Evolutionary conservation across 805 yeast species (phyloP).

Genomic region (Candida silvatica): DNA sequence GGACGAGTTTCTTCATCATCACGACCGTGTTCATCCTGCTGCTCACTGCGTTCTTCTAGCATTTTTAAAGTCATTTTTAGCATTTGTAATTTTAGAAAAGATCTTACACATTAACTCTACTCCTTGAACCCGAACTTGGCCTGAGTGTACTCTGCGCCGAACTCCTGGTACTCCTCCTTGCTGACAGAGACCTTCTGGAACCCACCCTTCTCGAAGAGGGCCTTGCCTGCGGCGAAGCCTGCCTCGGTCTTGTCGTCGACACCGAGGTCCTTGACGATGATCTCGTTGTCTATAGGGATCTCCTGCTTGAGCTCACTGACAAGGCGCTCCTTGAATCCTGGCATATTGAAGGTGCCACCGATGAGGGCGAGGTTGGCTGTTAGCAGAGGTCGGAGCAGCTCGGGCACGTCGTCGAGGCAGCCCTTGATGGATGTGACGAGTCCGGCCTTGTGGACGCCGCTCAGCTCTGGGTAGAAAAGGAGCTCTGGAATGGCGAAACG

Average conservation of each 20-base stretch:
- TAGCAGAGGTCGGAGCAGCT: constrained; percentile 61
- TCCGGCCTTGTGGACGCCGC: constrained; percentile 74
- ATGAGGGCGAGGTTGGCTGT: constrained; percentile 70
- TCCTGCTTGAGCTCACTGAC: constrained; percentile 54
- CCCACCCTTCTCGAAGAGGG: constrained; percentile 36
- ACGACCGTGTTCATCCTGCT: constrained; percentile 37
- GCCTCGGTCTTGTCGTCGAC: constrained; percentile 31
- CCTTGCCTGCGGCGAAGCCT: constrained; percentile 48
- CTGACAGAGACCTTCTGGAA: constrained; percentile 51
- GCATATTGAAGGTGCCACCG: constrained; percentile 76
- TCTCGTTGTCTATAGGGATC: constrained; percentile 64
- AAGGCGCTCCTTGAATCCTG: constrained; percentile 59
- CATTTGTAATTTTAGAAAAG: neutral
- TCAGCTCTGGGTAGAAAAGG: constrained; percentile 75
- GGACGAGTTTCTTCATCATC: constrained; percentile 30
- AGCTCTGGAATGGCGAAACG: constrained; percentile 84
- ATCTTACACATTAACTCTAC: neutral
- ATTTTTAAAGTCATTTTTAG: neutral
- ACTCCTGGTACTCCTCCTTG: constrained; percentile 75
- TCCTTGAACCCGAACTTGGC: constrained; percentile 23
- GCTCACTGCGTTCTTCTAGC: constrained; percentile 13
- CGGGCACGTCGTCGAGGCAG: constrained; percentile 63
- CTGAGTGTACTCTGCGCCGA: constrained; percentile 47
- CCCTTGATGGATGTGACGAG: constrained; percentile 63
- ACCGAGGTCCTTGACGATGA: constrained; percentile 30